Percentiles rank a stretch among this genome's conserved stretches.
These are phyloP conservation scores for Coniosporium tulheliwenetii DNA, from an alignment of 2,329 filamentous ascomycete species.

Conservation along the genomic window DNA sequence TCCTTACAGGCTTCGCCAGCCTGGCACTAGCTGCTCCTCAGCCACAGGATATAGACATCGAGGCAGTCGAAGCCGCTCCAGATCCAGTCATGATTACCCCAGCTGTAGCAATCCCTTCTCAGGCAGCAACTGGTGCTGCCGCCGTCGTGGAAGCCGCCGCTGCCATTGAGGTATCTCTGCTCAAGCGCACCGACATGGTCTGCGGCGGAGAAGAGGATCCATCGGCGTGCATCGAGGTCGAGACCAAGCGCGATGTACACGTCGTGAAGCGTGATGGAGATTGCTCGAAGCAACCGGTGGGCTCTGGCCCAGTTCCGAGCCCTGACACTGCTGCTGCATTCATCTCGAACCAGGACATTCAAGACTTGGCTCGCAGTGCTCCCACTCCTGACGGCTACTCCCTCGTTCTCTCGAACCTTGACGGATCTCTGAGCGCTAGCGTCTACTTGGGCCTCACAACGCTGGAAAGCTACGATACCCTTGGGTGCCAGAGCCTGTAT, in stretches of 20 bases:
- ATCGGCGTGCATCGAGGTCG: neutral
- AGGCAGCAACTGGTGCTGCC: slow-evolving; percentile 3
- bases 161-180: slow-evolving; percentile 4
- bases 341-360: slow-evolving; percentile 8
- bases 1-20: neutral
- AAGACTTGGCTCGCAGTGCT: slow-evolving; percentile 8
- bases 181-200: neutral
- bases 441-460: slow-evolving; percentile 15
- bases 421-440: slow-evolving; percentile 11
- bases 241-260: neutral
- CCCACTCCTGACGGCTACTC: slow-evolving; percentile 17
- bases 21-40: slow-evolving; percentile 6
- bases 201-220: neutral
- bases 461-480: slow-evolving; percentile 13
- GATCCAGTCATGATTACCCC: slow-evolving; percentile 4
- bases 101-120: slow-evolving; percentile 4
- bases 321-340: slow-evolving; percentile 19
- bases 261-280: no score
- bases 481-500: slow-evolving; percentile 12
- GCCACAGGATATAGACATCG: slow-evolving; percentile 10
- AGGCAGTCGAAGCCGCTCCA: slow-evolving; percentile 4
- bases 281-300: neutral
- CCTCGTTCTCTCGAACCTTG: slow-evolving; percentile 15
- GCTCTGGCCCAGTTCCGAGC: slow-evolving; percentile 6
- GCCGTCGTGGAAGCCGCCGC: slow-evolving; percentile 6